Percentiles rank a stretch among this genome's conserved stretches.
These are phyloP conservation scores for Epichloe scottii DNA, from an alignment of 2,329 filamentous ascomycete genomes.

Conservation along the genomic window DNA sequence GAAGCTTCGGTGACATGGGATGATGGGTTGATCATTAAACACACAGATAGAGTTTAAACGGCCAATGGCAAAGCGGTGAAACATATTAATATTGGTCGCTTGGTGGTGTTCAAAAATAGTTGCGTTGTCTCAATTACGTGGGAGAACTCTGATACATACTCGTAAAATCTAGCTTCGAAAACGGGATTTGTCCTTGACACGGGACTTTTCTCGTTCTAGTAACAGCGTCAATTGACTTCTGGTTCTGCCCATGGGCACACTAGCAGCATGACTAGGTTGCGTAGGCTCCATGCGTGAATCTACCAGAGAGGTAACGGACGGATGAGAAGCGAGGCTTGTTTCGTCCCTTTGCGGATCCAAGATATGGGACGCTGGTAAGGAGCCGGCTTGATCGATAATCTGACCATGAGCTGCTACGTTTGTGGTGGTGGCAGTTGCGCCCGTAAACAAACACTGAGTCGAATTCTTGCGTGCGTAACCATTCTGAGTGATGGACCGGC, in stretches of 20 bases:
- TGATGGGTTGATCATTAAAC: no score
- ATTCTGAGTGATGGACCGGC: constrained; percentile 21
- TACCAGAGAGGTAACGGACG: constrained; percentile 15
- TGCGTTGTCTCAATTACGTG: no score
- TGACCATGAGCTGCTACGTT: constrained; percentile 30
- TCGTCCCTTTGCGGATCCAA: constrained; percentile 11
- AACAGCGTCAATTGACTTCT: constrained; percentile 48
- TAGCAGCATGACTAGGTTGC: constrained; percentile 30
- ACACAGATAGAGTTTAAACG: no score
- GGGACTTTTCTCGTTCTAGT: constrained; percentile 38
- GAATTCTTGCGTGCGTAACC: constrained; percentile 14
- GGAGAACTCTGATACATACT: no score
- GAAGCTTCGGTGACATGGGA: no score
- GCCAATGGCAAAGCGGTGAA: no score
- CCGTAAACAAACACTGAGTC: constrained; percentile 19
- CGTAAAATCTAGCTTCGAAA: constrained; percentile 12
- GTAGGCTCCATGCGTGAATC: constrained; percentile 35
- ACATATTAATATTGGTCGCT: no score
- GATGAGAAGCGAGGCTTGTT: constrained; percentile 13
- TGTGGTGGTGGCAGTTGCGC: constrained; percentile 26
- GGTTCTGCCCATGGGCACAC: constrained; percentile 41
- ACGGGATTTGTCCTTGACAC: constrained; percentile 16
- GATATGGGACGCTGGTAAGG: constrained; percentile 16
- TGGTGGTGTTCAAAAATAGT: no score
- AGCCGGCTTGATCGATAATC: constrained; percentile 28